These are phyloP conservation scores for Yamadazyma epiphylla DNA, from an alignment of 1,139 yeast species.

Conservation along the genomic window DNA sequence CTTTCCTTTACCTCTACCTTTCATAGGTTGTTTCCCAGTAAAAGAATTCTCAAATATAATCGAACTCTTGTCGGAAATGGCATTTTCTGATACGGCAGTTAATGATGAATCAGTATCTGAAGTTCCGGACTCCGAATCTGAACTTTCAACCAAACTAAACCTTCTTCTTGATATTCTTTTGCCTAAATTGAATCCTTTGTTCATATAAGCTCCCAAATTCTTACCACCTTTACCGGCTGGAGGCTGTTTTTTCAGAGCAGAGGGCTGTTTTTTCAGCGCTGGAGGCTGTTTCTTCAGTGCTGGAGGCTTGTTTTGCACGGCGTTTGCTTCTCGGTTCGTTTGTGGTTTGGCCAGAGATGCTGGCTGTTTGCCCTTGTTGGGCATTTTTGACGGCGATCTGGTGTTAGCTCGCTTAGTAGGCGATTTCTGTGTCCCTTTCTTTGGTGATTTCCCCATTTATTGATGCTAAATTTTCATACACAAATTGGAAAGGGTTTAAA, in stretches of 20 bases:
- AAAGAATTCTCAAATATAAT: conserved; percentile 3
- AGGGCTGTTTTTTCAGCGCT: no score
- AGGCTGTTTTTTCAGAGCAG: conserved; percentile 4
- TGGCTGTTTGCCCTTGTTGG: no score
- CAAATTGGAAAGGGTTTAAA: no score
- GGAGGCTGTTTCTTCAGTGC: no score
- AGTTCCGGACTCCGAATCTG: conserved; percentile 15
- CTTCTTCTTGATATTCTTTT: conserved; percentile 19
- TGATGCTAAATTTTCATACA: no score
- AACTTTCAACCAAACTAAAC: conserved; percentile 42
- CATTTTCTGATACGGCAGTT: conserved; percentile 39
- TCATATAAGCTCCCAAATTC: conserved; percentile 25
- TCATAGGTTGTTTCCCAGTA: conserved; percentile 2
- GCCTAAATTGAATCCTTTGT: conserved; percentile 9
- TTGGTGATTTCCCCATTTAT: conserved; percentile 7
- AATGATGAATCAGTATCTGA: conserved; percentile 33
- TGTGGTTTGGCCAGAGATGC: no score
- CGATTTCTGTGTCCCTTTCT: not conserved
- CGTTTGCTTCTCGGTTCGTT: no score
- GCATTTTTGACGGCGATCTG: no score
- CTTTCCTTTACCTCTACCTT: conserved; percentile 5
- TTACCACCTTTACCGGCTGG: conserved; percentile 43
- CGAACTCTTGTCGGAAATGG: conserved; percentile 15
- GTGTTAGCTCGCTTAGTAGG: not conserved
- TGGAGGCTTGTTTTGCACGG: no score